A percentile compares a stretch with the other conserved stretches of the same genome.
phyloP scores from a whole-genome alignment of 1,284 basidiomycete genomes.

The Agroathelia rolfsii region DNA sequence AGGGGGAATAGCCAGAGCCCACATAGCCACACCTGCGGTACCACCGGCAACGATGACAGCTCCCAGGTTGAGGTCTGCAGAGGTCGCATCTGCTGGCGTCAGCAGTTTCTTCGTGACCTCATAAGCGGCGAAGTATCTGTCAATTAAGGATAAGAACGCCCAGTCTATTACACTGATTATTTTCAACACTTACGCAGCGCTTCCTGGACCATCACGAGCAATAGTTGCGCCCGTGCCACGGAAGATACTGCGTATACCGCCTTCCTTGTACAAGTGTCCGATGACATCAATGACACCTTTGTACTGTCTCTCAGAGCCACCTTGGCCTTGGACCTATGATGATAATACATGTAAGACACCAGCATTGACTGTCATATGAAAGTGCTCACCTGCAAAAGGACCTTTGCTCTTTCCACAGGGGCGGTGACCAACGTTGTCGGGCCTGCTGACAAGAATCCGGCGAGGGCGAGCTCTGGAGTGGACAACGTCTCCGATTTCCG shows the following conservation, averaged over 20 bases:
- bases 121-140: conserved; percentile 94
- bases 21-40: conserved; percentile 95
- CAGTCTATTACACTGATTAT: too few relatives aligned
- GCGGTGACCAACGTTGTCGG: conserved; percentile 90
- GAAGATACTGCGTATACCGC: conserved; percentile 88
- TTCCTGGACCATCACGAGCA: conserved; percentile 91
- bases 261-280: conserved; percentile 87
- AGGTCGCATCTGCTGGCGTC: conserved; percentile 66
- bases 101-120: conserved; percentile 87
- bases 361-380: conserved; percentile 3
- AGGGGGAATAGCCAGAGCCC: conserved; percentile 90
- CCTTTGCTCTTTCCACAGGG: conserved; percentile 96
- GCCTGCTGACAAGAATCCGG: conserved; percentile 91
- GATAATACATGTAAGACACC: conserved; percentile 1
- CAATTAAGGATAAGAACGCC: conserved; percentile 7
- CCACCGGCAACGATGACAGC: conserved; percentile 91
- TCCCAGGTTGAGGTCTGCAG: conserved; percentile 78
- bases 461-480: conserved; percentile 80
- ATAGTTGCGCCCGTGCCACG: conserved; percentile 90
- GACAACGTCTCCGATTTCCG: conserved; percentile 58
- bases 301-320: conserved; percentile 65
- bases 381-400: conserved; percentile 72
- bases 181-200: conserved; percentile 80
- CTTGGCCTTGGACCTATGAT: conserved; percentile 80
- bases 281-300: conserved; percentile 91